Percentiles rank a stretch among this genome's conserved stretches.
phyloP scores from a whole-genome alignment of 2,329 filamentous ascomycete species.

The Talaromyces islandicus region DNA sequence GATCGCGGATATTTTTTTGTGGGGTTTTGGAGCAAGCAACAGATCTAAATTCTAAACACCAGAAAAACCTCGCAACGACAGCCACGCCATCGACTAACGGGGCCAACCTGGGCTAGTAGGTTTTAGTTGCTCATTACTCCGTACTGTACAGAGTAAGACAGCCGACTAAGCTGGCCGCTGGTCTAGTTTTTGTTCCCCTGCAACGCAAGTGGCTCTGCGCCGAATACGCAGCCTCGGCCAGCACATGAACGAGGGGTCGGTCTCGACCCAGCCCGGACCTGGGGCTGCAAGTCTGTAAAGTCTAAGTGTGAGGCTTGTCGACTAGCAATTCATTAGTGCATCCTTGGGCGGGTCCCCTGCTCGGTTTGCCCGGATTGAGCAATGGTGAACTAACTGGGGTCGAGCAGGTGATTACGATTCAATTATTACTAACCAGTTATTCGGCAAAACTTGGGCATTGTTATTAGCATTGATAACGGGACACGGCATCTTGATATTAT shows the following conservation, averaged over 20 bases:
- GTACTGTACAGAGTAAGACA: no score
- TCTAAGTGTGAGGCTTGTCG: neutral
- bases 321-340: neutral
- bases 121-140: neutral
- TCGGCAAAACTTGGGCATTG: neutral
- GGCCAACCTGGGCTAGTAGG: neutral
- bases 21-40: neutral
- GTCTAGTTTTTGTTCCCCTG: neutral
- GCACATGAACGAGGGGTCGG: neutral
- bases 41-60: neutral
- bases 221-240: neutral
- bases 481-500: neutral
- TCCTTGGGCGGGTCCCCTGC: neutral
- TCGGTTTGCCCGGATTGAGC: neutral
- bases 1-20: neutral
- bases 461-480: neutral
- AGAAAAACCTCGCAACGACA: neutral
- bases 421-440: neutral
- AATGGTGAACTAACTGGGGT: no score
- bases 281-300: neutral
- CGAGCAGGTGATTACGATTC: neutral
- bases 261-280: neutral
- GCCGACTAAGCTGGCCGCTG: neutral
- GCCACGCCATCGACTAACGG: neutral
- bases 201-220: neutral